phyloP scores from a whole-genome alignment of 2,329 filamentous ascomycete genomes.

The Apiospora aurea region DNA sequence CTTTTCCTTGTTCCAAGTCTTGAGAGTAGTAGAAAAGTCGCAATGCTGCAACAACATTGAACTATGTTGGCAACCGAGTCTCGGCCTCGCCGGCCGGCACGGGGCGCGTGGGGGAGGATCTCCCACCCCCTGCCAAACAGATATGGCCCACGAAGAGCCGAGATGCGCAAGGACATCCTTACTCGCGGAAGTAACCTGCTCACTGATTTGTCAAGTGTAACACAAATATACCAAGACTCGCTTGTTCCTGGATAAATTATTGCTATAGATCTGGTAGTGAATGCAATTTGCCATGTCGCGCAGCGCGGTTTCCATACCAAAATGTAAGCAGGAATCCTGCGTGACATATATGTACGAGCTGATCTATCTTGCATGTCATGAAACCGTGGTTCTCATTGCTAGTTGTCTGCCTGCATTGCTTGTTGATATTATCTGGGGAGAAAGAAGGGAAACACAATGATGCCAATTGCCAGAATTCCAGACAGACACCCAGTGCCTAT shows the following conservation, averaged over 20 bases:
- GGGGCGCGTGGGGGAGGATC: background rate
- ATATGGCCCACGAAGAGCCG: background rate
- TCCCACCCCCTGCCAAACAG: background rate
- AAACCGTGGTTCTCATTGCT: conserved; percentile 14
- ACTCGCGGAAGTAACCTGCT: background rate
- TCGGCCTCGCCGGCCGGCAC: background rate
- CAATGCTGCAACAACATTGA: background rate
- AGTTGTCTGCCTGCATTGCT: background rate
- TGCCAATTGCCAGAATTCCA: background rate
- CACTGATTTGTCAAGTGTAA: conserved; percentile 11
- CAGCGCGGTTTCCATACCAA: background rate
- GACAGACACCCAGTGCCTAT: conserved; percentile 7
- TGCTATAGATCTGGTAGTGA: background rate
- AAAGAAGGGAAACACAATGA: background rate
- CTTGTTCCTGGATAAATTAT: background rate
- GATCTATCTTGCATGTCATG: background rate
- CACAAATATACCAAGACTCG: background rate
- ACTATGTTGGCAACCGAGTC: background rate
- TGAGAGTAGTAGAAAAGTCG: background rate
- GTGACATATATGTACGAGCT: background rate
- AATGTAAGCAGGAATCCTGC: background rate
- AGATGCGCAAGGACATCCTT: background rate
- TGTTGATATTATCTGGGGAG: background rate
- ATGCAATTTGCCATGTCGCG: background rate
- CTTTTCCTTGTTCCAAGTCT: background rate